Evolutionary conservation across 306 rosid genomes (phyloP).

Genomic region (Prunus davidiana): DNA sequence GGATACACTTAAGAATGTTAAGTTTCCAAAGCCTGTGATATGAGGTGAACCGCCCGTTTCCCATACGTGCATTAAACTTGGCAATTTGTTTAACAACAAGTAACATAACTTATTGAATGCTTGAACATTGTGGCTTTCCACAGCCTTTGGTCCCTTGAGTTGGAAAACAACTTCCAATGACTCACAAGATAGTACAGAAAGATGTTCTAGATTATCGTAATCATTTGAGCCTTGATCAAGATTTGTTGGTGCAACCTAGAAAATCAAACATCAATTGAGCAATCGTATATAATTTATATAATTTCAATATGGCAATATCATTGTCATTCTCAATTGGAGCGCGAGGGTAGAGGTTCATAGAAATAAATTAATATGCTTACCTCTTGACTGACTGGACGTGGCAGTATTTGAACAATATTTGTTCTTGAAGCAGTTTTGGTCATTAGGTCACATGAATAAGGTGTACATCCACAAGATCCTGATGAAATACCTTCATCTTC

Average conservation of each 20-base stretch:
- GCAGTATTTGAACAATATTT: neutral
- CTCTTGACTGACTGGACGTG: neutral
- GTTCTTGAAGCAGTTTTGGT: neutral
- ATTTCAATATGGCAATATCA: no score
- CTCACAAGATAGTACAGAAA: rapidly evolving
- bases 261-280: neutral
- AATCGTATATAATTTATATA: no score
- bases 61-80: neutral
- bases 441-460: neutral
- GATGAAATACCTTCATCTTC: neutral
- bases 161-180: neutral
- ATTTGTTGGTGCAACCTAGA: neutral
- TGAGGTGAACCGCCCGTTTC: neutral
- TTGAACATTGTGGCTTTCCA: neutral
- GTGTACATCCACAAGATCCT: neutral
- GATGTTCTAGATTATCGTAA: neutral
- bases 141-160: neutral
- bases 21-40: neutral
- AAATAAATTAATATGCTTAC: neutral
- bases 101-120: neutral
- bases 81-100: rapidly evolving
- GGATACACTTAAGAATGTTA: neutral
- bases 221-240: neutral
- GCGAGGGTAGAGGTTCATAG: neutral
- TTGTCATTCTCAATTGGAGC: no score